phyloP scores from a whole-genome alignment of 2,329 filamentous ascomycete genomes.

The Colletotrichum sojae region DNA sequence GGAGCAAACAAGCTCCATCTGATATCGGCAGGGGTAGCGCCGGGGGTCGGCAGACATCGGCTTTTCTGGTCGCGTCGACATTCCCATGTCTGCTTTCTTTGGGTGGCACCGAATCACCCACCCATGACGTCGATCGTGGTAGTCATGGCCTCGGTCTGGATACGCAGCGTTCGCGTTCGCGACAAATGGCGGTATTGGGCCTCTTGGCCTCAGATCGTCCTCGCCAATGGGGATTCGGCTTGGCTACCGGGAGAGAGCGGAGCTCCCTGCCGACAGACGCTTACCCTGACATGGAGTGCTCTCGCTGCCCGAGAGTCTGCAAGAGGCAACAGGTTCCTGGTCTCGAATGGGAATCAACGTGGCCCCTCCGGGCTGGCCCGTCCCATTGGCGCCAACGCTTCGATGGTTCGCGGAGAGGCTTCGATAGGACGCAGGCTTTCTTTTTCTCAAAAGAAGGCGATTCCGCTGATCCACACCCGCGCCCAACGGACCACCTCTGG shows the following conservation, averaged over 20 bases:
- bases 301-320: neutral
- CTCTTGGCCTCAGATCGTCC: slow-evolving; percentile 1
- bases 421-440: neutral
- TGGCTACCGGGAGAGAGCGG: neutral
- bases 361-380: slow-evolving; percentile 17
- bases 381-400: slow-evolving; percentile 5
- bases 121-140: slow-evolving; percentile 1
- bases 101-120: neutral
- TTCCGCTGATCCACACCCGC: neutral
- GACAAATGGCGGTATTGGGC: neutral
- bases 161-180: neutral
- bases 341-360: neutral
- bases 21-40: neutral
- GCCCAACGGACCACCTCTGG: neutral
- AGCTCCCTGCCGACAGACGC: no score
- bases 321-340: neutral
- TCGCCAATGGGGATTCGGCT: neutral
- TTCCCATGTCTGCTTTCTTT: neutral
- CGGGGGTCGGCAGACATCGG: neutral
- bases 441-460: neutral
- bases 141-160: neutral
- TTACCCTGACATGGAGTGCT: no score
- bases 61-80: neutral
- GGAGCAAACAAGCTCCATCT: slow-evolving; percentile 20
- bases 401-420: neutral